phyloP scores from a whole-genome alignment of 1,284 basidiomycete species.

The Ganoderma lucidum region DNA sequence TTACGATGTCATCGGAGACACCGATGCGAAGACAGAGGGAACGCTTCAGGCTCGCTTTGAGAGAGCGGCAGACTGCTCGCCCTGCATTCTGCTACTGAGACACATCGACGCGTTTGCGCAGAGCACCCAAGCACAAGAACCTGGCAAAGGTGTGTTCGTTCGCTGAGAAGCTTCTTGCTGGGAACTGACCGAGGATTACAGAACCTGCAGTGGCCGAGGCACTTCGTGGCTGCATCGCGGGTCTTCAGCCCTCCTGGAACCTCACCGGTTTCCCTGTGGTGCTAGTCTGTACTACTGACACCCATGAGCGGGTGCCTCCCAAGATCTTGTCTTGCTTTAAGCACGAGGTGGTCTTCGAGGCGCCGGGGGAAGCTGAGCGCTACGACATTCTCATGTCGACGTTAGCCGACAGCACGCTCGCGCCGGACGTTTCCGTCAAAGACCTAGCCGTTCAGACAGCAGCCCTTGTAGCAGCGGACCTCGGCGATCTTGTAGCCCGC shows the following conservation, averaged over 20 bases:
- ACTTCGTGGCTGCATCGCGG: slow-evolving; percentile 73
- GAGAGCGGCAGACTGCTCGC: slow-evolving; percentile 82
- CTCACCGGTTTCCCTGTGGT: slow-evolving; percentile 73
- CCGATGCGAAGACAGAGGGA: slow-evolving; percentile 81
- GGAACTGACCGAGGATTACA: slow-evolving; percentile 36
- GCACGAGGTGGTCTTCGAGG: slow-evolving; percentile 86
- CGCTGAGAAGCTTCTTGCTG: neutral
- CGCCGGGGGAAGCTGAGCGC: slow-evolving; percentile 83
- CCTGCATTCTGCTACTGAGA: slow-evolving; percentile 86
- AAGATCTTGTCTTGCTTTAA: slow-evolving; percentile 85
- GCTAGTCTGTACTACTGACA: slow-evolving; percentile 80
- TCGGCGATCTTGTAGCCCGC: slow-evolving; percentile 75
- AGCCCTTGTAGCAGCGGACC: slow-evolving; percentile 87
- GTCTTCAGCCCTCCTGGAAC: slow-evolving; percentile 62
- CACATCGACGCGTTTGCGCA: slow-evolving; percentile 87
- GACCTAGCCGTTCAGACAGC: slow-evolving; percentile 90
- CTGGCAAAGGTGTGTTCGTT: slow-evolving; percentile 65
- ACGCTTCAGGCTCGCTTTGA: slow-evolving; percentile 82
- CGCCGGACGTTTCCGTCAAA: slow-evolving; percentile 82
- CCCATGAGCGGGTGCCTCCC: slow-evolving; percentile 72
- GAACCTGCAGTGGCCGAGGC: slow-evolving; percentile 70
- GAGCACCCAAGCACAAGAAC: slow-evolving; percentile 71
- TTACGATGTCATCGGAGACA: slow-evolving; percentile 87
- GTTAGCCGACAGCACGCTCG: slow-evolving; percentile 56
- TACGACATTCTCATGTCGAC: slow-evolving; percentile 66